A percentile compares a stretch with the other conserved stretches of the same genome.
These are phyloP conservation scores for Rhododendron kiyosumense DNA, from an alignment of 148 eudicot genomes.

Conservation along the genomic window DNA sequence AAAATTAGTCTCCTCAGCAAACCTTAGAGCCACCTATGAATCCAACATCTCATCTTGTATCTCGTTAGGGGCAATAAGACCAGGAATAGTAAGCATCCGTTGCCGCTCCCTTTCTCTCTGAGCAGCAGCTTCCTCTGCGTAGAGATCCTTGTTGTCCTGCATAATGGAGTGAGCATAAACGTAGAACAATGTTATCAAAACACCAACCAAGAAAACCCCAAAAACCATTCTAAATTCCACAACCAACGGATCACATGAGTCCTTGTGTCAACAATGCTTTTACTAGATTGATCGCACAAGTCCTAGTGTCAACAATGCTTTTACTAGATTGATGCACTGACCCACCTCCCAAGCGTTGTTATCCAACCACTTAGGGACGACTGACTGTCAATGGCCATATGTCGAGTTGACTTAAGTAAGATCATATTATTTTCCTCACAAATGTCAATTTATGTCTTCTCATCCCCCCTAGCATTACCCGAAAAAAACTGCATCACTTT, in stretches of 20 bases:
- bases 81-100: constrained; percentile 80
- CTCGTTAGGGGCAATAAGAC: constrained; percentile 92
- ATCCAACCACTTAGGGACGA: not conserved
- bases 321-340: not conserved
- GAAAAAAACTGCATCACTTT: not conserved
- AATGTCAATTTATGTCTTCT: not conserved
- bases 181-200: not conserved
- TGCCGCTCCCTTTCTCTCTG: constrained; percentile 89
- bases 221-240: not conserved
- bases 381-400: not conserved
- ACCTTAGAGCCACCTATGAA: constrained; percentile 30
- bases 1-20: not conserved
- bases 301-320: not conserved
- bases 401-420: not conserved
- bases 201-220: not conserved
- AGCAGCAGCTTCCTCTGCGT: constrained; percentile 96
- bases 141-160: constrained; percentile 98
- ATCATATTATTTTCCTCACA: not conserved
- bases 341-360: not conserved
- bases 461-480: not conserved
- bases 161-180: not conserved
- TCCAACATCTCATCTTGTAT: constrained; percentile 96
- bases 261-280: not conserved
- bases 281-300: not conserved
- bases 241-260: not conserved